phyloP scores from a whole-genome alignment of 441 rosid species.

The Corymbia citriodora region DNA sequence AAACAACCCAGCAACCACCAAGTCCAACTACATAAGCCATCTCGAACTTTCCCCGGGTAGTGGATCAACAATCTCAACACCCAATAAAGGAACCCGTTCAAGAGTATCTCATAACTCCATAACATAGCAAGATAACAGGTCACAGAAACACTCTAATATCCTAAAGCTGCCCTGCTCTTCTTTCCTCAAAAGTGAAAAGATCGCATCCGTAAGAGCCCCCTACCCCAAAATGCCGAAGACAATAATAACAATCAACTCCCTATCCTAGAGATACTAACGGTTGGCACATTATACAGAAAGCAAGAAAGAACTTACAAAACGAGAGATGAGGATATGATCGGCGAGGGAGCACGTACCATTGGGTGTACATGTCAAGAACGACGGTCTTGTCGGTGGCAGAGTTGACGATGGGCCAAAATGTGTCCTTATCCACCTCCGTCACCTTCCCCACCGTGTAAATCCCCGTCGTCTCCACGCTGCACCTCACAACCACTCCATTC shows the following conservation, averaged over 20 bases:
- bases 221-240: not conserved
- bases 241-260: not conserved
- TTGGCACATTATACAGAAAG: not conserved
- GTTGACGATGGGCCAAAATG: constrained; percentile 88
- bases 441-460: constrained; percentile 66
- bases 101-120: not conserved
- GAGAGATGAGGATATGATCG: not conserved
- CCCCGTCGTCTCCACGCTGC: constrained; percentile 9
- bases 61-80: not conserved
- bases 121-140: not conserved
- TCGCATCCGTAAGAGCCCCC: not conserved
- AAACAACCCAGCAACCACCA: not conserved
- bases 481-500: constrained; percentile 22
- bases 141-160: not conserved
- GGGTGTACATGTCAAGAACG: constrained; percentile 95
- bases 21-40: not conserved
- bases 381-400: constrained; percentile 77
- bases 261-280: not conserved
- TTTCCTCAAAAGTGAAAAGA: not conserved
- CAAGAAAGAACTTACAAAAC: not conserved
- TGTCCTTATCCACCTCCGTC: constrained; percentile 80
- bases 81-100: not conserved
- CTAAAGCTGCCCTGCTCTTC: not conserved
- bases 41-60: not conserved
- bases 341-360: constrained; percentile 41